Base-by-base conservation (phyloP, 345 rosid genomes). In the Luvunga scandens region DNA sequence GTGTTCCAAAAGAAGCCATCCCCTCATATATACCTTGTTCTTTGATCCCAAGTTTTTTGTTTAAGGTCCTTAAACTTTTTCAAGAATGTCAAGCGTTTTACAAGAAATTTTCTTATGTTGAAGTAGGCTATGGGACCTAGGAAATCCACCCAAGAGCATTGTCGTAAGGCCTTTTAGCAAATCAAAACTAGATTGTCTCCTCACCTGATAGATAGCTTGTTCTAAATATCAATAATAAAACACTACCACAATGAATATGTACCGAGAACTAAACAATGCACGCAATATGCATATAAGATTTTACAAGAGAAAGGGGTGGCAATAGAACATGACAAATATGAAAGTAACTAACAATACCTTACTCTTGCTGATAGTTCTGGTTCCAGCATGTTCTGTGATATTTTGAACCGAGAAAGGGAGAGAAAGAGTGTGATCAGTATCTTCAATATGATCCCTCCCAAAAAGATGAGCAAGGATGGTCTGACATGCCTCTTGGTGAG, bases 381-480 rank as follows among this genome's bases (percentile, higher is more conserved):
- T 85, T 78, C 92, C 91, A 86, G 78, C 75, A 75, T 81, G 88
- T 77, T 86, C 95, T 60, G 61, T 80, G 69, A 82, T 78, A 82
- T 80, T 80, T 80, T 76, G 89, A 81, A 80, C 85, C 67, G 85
- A 78, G 63, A 84, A 78, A 36, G 89, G 77, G 72, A 81, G 83
- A 81, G 87, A 85, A 65, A 78, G 25, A 31, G 65, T 31, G 36
- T 7, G 71, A 82, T 87, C 92, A 60, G 81, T 77, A 73, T 69
- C 80, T 73, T 85, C 91, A 71, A 77, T 72, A 73, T 77, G 61
- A 72, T 89, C 91, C 77, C 73, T 83, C 70, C 98, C 98, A 88
- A 92, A 91, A 86, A 95, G 92, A 85, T 93, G 88, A 85, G 88
- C 86, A 79, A 93, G 91, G 82, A 92, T 93, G 80, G 78, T 85